A percentile compares a stretch with the other conserved stretches of the same genome.
These are phyloP conservation scores for Diaporthe australafricana DNA, from an alignment of 2,329 filamentous ascomycete species.

Conservation along the genomic window DNA sequence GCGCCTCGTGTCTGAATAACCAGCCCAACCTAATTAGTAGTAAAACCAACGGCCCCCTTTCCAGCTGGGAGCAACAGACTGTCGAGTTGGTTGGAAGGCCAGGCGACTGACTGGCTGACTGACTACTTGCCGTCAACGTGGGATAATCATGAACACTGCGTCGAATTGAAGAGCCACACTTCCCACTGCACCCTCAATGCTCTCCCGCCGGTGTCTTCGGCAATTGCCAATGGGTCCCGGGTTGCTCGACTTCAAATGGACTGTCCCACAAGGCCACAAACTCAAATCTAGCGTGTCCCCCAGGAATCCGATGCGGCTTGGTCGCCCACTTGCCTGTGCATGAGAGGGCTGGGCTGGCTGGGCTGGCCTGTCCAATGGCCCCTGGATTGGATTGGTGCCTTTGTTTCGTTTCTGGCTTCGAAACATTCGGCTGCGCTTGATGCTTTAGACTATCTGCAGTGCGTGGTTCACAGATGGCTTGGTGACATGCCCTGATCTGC, in stretches of 20 bases:
- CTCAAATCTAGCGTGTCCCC: slow-evolving; percentile 10
- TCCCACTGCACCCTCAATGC: background rate
- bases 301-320: background rate
- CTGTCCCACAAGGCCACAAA: background rate
- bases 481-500: background rate
- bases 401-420: slow-evolving; percentile 24
- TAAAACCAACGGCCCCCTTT: slow-evolving; percentile 29
- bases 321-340: slow-evolving; percentile 20
- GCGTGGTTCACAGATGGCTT: background rate
- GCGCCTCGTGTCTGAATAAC: slow-evolving; percentile 26
- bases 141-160: background rate
- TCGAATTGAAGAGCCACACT: background rate
- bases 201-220: background rate
- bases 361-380: background rate
- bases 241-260: background rate
- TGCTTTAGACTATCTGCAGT: background rate
- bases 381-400: slow-evolving; percentile 5
- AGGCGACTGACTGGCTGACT: background rate
- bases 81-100: background rate
- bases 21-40: slow-evolving; percentile 25
- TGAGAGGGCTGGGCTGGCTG: slow-evolving; percentile 6
- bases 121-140: background rate
- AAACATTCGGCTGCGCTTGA: slow-evolving; percentile 4
- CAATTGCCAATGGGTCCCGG: slow-evolving; percentile 9
- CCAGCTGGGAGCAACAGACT: slow-evolving; percentile 2